Base-by-base conservation (phyloP, 176 grass and related monocot species). In the Carex parvula region DNA sequence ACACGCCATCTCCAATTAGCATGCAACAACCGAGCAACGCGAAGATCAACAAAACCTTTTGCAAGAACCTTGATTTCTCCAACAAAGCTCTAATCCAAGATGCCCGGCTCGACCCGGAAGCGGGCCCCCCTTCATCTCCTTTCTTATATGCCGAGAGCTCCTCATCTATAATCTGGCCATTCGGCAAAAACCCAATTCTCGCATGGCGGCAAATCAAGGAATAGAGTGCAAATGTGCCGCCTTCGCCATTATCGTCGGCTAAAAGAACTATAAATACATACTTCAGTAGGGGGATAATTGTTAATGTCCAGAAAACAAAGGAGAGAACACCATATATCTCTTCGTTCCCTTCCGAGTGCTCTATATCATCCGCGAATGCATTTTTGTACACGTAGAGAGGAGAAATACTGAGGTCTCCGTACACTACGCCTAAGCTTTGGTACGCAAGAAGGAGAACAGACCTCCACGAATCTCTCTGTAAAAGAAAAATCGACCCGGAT, bases 291-390 rank as follows among this genome's bases (percentile, higher is more conserved):
- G 96, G 92, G 72, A 95, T 64, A 1, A 94, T 79, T 39, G 96
- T 99, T 73, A 99, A 89, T 74, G 96, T 95, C 96, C 96, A 99
- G 93, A 99, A 99, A 16, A 99, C 96, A 81, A 99, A 91, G 66
- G 96, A 99, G 64, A 95, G 88, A 24, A 91, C 96, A 5, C 96
- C 96, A 64, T 94, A 99, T 85, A 99, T 99, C 91, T 99, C 96
- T 64, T 99, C 96, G 79, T 95, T 99, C 65, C 88, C 89, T 55
- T 82, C 84, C 3, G 96, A 92, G 83, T 99, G 96, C 78, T 90
- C 81, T 80, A 99, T 95, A 83, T 94, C 96, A 57, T 90, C 93
- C 20, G 96, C 88, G 75, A 99, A 99, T 61, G 93, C 89, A 84
- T 86, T 99, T 88, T 67, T 86, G 87, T 87, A 99, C 60, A 99